These are phyloP conservation scores for Amanita pseudoporphyria DNA, from an alignment of 768 basidiomycete genomes.

Conservation along the genomic window DNA sequence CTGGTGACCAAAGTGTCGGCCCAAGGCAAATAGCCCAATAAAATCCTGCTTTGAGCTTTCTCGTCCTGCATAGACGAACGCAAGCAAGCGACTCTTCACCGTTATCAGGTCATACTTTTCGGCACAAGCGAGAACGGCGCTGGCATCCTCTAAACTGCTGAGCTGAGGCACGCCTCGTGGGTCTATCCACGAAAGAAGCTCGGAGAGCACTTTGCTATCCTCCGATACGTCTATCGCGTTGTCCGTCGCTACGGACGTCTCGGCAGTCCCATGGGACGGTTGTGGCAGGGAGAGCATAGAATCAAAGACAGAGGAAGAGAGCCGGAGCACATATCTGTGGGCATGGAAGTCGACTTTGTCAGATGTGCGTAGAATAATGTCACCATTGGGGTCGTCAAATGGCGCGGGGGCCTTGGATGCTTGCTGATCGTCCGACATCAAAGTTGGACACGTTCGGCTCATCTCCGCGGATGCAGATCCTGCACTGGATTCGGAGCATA, in stretches of 20 bases:
- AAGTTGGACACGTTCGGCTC: too few relatives aligned
- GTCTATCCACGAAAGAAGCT: conserved; percentile 4
- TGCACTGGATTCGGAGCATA: too few relatives aligned
- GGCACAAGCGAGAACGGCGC: not conserved
- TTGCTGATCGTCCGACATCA: too few relatives aligned
- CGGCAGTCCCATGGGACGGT: not conserved
- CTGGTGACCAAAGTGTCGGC: not conserved
- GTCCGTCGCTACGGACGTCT: not conserved
- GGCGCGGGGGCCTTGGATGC: not conserved
- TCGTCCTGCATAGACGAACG: conserved; percentile 3
- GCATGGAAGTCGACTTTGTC: conserved; percentile 6
- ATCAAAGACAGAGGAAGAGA: conserved; percentile 4
- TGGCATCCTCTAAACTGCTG: not conserved
- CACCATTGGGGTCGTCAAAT: conserved; percentile 3
- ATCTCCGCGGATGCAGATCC: too few relatives aligned
- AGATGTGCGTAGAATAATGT: not conserved
- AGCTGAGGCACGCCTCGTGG: not conserved
- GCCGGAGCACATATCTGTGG: not conserved
- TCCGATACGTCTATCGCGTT: conserved; percentile 3
- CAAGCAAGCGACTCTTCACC: conserved; percentile 1
- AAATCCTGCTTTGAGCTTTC: not conserved
- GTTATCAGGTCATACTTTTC: conserved; percentile 3
- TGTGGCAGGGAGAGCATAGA: conserved; percentile 6
- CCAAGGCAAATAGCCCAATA: conserved; percentile 2
- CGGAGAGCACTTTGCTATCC: conserved; percentile 1